Percentiles rank a stretch among this genome's conserved stretches.
phyloP scores from a whole-genome alignment of 2,329 filamentous ascomycete species.

The Talaromyces funiculosus region DNA sequence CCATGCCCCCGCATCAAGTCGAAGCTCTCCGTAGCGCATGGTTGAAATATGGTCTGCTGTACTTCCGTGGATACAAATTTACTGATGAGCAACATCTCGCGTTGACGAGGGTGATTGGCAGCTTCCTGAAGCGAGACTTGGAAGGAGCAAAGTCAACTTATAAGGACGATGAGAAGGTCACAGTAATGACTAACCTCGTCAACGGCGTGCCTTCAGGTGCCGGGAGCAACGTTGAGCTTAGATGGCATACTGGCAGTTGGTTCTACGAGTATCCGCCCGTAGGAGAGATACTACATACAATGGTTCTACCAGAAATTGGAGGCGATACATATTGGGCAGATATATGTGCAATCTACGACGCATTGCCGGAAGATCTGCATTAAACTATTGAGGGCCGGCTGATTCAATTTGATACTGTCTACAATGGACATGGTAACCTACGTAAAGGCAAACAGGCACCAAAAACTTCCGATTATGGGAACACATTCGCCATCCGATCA shows the following conservation, averaged over 20 bases:
- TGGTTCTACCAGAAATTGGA: background rate
- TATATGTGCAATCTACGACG: background rate
- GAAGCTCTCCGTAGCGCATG: background rate
- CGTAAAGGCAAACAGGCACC: background rate
- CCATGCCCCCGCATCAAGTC: background rate
- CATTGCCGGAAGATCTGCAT: background rate
- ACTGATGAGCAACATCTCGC: background rate
- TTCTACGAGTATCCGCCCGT: background rate
- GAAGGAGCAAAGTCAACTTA: background rate
- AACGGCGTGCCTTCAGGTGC: background rate
- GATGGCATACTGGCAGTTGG: background rate
- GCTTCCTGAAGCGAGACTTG: background rate
- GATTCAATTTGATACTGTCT: background rate
- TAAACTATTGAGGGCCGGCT: background rate
- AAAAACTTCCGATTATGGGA: background rate
- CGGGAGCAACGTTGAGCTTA: background rate
- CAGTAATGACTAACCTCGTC: background rate
- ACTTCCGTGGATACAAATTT: background rate
- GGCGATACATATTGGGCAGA: background rate
- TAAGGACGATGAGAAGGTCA: background rate
- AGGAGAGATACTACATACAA: background rate
- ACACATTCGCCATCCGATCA: background rate
- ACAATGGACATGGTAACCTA: background rate
- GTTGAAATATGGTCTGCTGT: background rate
- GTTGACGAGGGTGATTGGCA: background rate